A percentile compares a stretch with the other conserved stretches of the same genome.
Evolutionary conservation across 2,329 filamentous ascomycete species (phyloP).

Genomic region (Clathrospora elynae): DNA sequence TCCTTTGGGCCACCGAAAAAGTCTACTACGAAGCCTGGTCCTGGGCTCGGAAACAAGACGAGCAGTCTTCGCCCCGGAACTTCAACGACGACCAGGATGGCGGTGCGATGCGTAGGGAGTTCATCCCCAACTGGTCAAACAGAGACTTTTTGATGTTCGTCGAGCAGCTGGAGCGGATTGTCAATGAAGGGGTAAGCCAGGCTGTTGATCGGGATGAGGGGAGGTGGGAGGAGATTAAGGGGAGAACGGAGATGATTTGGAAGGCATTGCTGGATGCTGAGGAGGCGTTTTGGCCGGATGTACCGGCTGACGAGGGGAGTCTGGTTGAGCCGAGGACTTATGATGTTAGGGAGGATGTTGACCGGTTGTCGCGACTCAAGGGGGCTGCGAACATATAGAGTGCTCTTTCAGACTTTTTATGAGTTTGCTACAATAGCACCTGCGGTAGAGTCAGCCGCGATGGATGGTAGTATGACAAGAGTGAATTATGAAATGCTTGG

Average conservation of each 20-base stretch:
- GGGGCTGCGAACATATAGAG: too few relatives aligned
- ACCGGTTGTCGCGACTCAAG: too few relatives aligned
- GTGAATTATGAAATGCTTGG: too few relatives aligned
- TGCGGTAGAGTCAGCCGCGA: too few relatives aligned
- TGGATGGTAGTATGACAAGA: too few relatives aligned
- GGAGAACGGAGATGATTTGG: slow-evolving; percentile 33
- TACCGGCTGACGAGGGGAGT: slow-evolving; percentile 8
- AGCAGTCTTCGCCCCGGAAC: slow-evolving; percentile 23
- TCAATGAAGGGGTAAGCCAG: slow-evolving; percentile 54
- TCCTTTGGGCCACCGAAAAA: slow-evolving; percentile 45
- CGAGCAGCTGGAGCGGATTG: slow-evolving; percentile 57
- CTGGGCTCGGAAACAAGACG: slow-evolving; percentile 38
- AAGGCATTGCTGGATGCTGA: slow-evolving; percentile 39
- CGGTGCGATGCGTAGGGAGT: slow-evolving; percentile 66
- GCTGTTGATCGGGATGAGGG: slow-evolving; percentile 27
- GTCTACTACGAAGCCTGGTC: slow-evolving; percentile 44
- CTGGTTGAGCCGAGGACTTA: slow-evolving; percentile 7
- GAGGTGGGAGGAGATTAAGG: slow-evolving; percentile 27
- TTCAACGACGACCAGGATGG: slow-evolving; percentile 63
- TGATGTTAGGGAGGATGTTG: slow-evolving; percentile 4
- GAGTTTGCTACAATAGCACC: too few relatives aligned
- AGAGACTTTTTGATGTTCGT: slow-evolving; percentile 66
- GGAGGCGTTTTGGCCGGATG: slow-evolving; percentile 42
- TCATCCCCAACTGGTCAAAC: slow-evolving; percentile 73
- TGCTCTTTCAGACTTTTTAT: too few relatives aligned